These are phyloP conservation scores for Penicillium palitans DNA, from an alignment of 2,329 filamentous ascomycete species.

Conservation along the genomic window DNA sequence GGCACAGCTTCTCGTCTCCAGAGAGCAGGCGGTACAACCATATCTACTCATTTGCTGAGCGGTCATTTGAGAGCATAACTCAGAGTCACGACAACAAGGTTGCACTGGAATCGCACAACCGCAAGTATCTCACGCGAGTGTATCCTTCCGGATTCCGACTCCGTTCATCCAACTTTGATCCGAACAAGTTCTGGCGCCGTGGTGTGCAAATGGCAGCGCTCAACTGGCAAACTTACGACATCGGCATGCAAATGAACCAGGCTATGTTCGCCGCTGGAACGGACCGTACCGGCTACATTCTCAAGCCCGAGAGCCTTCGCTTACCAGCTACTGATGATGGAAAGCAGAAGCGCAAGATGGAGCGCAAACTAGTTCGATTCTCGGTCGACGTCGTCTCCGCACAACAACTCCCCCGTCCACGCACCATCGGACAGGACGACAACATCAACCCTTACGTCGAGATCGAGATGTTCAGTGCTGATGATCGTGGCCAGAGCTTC, in stretches of 20 bases:
- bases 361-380: constrained; percentile 80
- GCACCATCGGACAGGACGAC: constrained; percentile 68
- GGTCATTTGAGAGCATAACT: constrained; percentile 78
- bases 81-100: constrained; percentile 73
- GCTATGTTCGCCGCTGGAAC: constrained; percentile 94
- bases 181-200: constrained; percentile 87
- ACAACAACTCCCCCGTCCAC: constrained; percentile 86
- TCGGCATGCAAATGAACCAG: constrained; percentile 93
- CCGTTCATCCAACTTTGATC: constrained; percentile 90
- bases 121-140: constrained; percentile 86
- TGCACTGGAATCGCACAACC: constrained; percentile 84
- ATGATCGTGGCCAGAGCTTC: constrained; percentile 79
- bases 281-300: constrained; percentile 85
- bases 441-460: constrained; percentile 91
- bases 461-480: constrained; percentile 90
- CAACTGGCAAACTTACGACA: constrained; percentile 97
- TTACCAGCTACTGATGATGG: constrained; percentile 26
- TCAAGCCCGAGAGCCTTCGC: constrained; percentile 85
- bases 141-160: constrained; percentile 84
- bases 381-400: constrained; percentile 88
- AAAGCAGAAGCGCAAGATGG: constrained; percentile 58
- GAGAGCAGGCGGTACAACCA: constrained; percentile 90
- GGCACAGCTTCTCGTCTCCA: constrained; percentile 72
- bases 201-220: constrained; percentile 97
- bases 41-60: constrained; percentile 92